These are phyloP conservation scores for Elaeis oleifera DNA, from an alignment of 202 grass and related monocot genomes.

Conservation along the genomic window DNA sequence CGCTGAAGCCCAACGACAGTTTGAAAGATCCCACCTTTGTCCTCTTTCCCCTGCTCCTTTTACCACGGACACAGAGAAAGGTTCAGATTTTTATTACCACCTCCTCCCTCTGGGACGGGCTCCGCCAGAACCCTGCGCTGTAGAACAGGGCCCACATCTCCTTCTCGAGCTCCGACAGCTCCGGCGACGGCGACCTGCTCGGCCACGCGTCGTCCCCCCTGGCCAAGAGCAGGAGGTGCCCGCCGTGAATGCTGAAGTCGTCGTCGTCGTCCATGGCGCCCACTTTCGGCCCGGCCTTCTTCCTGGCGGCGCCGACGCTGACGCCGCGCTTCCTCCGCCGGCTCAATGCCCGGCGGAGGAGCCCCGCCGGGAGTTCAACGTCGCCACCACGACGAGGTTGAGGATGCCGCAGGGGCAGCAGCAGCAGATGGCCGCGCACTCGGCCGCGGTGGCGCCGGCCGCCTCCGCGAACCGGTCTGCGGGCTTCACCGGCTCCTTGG, in stretches of 20 bases:
- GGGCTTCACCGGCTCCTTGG: background rate
- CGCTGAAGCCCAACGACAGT: no score
- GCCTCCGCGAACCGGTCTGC: background rate
- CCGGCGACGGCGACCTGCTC: background rate
- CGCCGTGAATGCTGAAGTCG: background rate
- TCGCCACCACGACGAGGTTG: background rate
- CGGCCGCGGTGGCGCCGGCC: constrained; percentile 6
- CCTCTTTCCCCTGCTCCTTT: no score
- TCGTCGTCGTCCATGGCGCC: background rate
- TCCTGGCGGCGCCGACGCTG: background rate
- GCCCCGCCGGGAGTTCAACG: constrained; percentile 11
- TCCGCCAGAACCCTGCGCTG: constrained; percentile 17
- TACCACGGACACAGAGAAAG: no score
- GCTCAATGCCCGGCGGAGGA: background rate
- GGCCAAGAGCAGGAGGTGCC: background rate
- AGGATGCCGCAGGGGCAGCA: constrained; percentile 20
- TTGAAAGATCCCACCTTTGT: no score
- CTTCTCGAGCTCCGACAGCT: constrained; percentile 4
- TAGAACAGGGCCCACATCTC: constrained; percentile 14
- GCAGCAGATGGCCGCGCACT: constrained; percentile 22
- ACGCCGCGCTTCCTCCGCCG: background rate
- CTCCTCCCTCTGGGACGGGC: constrained; percentile 8
- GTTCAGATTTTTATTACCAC: no score
- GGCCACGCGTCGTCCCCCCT: background rate
- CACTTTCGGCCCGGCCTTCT: background rate